Conservation (phyloP, 73 alveolate species). For the Durusdinium trenchii region DNA sequence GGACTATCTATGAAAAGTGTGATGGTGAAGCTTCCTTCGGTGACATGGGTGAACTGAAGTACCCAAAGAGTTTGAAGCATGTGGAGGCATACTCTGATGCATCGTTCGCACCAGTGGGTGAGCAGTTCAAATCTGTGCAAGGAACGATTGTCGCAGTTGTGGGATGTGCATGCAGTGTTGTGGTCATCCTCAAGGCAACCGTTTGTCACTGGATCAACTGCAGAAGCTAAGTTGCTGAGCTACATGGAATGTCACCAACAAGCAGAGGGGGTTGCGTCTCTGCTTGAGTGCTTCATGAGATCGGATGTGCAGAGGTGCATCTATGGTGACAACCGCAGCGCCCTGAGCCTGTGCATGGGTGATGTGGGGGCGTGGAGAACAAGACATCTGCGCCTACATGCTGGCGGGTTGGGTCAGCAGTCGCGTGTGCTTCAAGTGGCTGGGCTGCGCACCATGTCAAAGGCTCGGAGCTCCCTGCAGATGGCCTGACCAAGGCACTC, state of each 20-base stretch:
- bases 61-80: background rate
- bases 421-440: too few species aligned
- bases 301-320: background rate
- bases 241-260: background rate
- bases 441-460: background rate
- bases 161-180: background rate
- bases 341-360: background rate
- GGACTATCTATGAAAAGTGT: background rate
- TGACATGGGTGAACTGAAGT: background rate
- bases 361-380: background rate
- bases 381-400: background rate
- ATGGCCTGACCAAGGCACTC: background rate
- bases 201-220: background rate
- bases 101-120: background rate
- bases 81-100: background rate
- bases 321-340: background rate
- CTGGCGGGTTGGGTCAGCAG: background rate
- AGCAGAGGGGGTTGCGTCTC: background rate
- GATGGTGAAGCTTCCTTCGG: background rate
- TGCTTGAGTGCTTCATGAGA: background rate
- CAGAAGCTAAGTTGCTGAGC: background rate
- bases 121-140: background rate
- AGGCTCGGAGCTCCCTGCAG: background rate
- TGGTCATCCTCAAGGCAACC: background rate
- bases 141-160: background rate